A percentile compares a stretch with the other conserved stretches of the same genome.
These are phyloP conservation scores for Psilocybe azurescens DNA, from an alignment of 768 basidiomycete species.

Conservation along the genomic window DNA sequence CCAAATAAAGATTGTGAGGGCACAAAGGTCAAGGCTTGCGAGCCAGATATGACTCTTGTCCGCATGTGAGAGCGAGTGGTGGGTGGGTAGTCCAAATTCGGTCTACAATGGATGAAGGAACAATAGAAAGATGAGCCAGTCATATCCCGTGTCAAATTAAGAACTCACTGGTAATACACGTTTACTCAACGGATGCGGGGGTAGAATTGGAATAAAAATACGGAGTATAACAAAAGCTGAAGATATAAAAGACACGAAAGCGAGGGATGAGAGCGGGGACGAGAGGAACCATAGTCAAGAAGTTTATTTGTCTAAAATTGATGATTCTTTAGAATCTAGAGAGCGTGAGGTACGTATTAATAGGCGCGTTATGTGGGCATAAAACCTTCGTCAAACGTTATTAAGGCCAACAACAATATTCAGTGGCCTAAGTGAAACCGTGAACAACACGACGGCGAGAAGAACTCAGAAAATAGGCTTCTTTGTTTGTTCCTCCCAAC, in stretches of 20 bases:
- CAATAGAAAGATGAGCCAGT: conserved; percentile 28
- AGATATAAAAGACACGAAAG: conserved; percentile 72
- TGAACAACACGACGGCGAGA: conserved; percentile 25
- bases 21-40: conserved; percentile 66
- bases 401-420: conserved; percentile 34
- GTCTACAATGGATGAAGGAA: conserved; percentile 48
- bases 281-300: conserved; percentile 65
- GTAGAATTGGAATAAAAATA: conserved; percentile 76
- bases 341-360: conserved; percentile 55
- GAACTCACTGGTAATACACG: conserved; percentile 72
- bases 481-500: conserved; percentile 32
- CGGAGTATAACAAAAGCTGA: conserved; percentile 80
- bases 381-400: conserved; percentile 45
- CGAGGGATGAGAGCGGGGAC: conserved; percentile 68
- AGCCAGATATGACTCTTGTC: conserved; percentile 80
- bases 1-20: conserved; percentile 70
- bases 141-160: conserved; percentile 16
- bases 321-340: conserved; percentile 37
- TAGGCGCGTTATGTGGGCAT: conserved; percentile 45
- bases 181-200: conserved; percentile 74
- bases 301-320: conserved; percentile 20
- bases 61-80: conserved; percentile 65
- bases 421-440: conserved; percentile 33
- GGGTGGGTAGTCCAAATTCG: conserved; percentile 77
- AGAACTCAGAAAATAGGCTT: conserved; percentile 17